Percentiles rank a stretch among this genome's conserved stretches.
phyloP scores from a whole-genome alignment of 495 filamentous ascomycete species.

The Alectoria sarmentosa region DNA sequence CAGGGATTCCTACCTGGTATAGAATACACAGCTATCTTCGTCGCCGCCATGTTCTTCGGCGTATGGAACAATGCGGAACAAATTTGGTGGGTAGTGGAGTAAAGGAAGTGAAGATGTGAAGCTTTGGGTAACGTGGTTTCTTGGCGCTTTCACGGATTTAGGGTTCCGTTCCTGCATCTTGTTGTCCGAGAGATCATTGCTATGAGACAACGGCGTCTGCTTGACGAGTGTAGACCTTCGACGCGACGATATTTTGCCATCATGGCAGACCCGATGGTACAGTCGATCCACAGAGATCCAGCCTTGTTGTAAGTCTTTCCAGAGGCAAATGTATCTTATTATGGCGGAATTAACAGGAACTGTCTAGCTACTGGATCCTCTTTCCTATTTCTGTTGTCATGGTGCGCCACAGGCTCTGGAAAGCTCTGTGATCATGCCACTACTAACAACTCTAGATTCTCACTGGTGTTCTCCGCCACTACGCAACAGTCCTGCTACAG shows the following conservation, averaged over 20 bases:
- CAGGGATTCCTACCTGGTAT: constrained; percentile 46
- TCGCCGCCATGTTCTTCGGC: constrained; percentile 32
- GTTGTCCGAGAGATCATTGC: no score
- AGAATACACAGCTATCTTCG: constrained; percentile 61
- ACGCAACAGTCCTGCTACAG: constrained; percentile 84
- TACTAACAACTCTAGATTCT: constrained; percentile 54
- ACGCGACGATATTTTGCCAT: constrained; percentile 22
- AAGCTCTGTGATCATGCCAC: constrained; percentile 1
- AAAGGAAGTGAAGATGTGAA: background rate
- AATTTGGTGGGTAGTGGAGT: background rate
- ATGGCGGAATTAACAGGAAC: background rate
- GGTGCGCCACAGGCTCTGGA: constrained; percentile 44
- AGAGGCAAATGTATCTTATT: constrained; percentile 1
- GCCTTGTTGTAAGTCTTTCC: constrained; percentile 72
- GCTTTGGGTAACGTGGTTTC: background rate
- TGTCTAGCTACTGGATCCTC: constrained; percentile 87
- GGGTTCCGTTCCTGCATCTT: background rate
- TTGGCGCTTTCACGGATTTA: background rate
- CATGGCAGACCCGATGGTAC: constrained; percentile 78
- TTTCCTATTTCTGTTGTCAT: constrained; percentile 96
- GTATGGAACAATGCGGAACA: background rate
- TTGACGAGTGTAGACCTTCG: background rate
- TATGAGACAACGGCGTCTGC: background rate
- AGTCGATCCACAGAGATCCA: constrained; percentile 98
- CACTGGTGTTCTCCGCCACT: constrained; percentile 93